A percentile compares a stretch with the other conserved stretches of the same genome.
phyloP scores from a whole-genome alignment of 2,329 filamentous ascomycete species.

The Incumbomyces lentus region DNA sequence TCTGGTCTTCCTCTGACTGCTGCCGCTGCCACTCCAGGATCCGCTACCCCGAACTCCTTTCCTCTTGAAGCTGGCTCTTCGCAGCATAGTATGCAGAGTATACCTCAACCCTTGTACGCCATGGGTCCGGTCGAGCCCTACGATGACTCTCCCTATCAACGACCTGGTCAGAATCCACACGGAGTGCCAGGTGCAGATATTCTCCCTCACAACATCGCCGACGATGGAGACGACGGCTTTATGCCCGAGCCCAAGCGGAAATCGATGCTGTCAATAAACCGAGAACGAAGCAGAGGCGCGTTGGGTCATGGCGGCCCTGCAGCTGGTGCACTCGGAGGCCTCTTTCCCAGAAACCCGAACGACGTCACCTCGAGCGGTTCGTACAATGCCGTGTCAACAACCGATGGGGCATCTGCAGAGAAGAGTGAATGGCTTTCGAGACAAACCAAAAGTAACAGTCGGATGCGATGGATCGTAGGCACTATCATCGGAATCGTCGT shows the following conservation, averaged over 20 bases:
- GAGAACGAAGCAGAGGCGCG: slow-evolving; percentile 28
- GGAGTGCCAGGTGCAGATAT: slow-evolving; percentile 33
- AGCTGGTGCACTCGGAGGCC: slow-evolving; percentile 34
- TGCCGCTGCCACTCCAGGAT: slow-evolving; percentile 18
- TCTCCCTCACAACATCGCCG: slow-evolving; percentile 69
- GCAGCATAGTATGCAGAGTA: slow-evolving; percentile 39
- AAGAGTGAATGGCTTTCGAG: slow-evolving; percentile 56
- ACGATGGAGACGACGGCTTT: slow-evolving; percentile 81
- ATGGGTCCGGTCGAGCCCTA: slow-evolving; percentile 34
- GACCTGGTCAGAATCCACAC: slow-evolving; percentile 38
- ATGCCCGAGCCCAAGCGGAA: slow-evolving; percentile 44
- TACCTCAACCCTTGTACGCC: slow-evolving; percentile 36
- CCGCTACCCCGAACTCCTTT: slow-evolving; percentile 21
- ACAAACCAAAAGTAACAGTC: slow-evolving; percentile 53
- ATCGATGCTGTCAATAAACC: slow-evolving; percentile 51
- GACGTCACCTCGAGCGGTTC: slow-evolving; percentile 32
- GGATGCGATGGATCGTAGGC: slow-evolving; percentile 59
- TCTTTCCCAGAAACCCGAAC: slow-evolving; percentile 31
- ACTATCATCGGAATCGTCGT: slow-evolving; percentile 54
- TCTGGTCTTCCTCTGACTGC: slow-evolving; percentile 18
- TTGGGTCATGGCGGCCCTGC: slow-evolving; percentile 24
- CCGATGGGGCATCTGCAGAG: slow-evolving; percentile 34
- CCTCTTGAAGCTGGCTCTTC: slow-evolving; percentile 19
- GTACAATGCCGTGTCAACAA: slow-evolving; percentile 46
- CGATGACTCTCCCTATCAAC: slow-evolving; percentile 57